Base-by-base conservation (phyloP, 208 protist genomes). In the Trypanosomatidae sp. region DNA sequence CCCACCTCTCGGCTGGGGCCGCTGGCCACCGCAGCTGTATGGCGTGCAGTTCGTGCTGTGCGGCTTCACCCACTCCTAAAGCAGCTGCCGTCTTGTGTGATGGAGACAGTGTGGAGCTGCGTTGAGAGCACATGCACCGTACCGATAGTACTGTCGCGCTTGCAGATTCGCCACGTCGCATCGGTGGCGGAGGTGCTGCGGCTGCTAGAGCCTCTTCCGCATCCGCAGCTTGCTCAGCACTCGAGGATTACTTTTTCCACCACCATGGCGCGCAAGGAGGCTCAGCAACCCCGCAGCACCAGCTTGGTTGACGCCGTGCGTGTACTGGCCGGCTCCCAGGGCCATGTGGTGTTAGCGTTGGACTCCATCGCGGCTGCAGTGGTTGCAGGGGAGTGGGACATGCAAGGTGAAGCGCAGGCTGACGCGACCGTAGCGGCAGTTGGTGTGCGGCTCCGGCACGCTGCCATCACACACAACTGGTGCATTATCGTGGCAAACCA, bases 291-390 rank as follows among this genome's bases (percentile, higher is more conserved):
- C 1, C 62, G 41, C 19, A 33, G 25, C 62, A 52, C 13, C 44
- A 28, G 9, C 44, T 68, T 91, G 67, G 71, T 67, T 3, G 66
- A 46, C 0, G 76, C 78, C 0, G 82, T 89, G 41, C 65, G 49
- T 30, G 36, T 77, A 7, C 53, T 73, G 53, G 62, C 69, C 5
- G 82, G 84, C 30, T 59, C 65, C 36, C 44, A 41, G 2, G 58
- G 77, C 12, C 69, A 74, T 4, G 88, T 83, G 30, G n/a, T 94
- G 1, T 59, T 94, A 41, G 85, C 84, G 9, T 60, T 94, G 17
- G 90, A 94, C 80, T 94, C 90, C 41, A 85, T 91, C 49, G 90
- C 90, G 22, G 87, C 73, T 3, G 79, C 81, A 36, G 89, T 62
- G 22, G 58, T 67, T 7, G 65, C 65, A 19, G 65, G 70, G n/a